Percentiles rank a stretch among this genome's conserved stretches.
phyloP scores from a whole-genome alignment of 2,329 filamentous ascomycete species.

The Aspergillus sp. region DNA sequence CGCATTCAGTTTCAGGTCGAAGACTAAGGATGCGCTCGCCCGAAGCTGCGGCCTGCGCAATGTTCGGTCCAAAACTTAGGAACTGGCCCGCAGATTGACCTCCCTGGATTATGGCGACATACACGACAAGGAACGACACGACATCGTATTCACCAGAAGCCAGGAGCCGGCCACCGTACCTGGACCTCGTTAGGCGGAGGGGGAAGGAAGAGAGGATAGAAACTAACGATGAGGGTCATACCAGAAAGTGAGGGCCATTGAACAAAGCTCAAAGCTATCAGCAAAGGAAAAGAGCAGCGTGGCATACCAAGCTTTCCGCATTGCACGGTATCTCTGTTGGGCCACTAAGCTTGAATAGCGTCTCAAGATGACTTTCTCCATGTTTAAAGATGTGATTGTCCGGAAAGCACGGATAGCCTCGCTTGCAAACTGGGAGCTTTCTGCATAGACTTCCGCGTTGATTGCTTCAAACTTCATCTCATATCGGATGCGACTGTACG shows the following conservation, averaged over 20 bases:
- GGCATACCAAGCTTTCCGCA: slow-evolving; percentile 59
- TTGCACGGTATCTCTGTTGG: slow-evolving; percentile 59
- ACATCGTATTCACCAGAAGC: slow-evolving; percentile 49
- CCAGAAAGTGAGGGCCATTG: slow-evolving; percentile 61
- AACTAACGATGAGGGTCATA: slow-evolving; percentile 22
- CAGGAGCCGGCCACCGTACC: slow-evolving; percentile 65
- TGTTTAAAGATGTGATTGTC: slow-evolving; percentile 67
- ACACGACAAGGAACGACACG: slow-evolving; percentile 57
- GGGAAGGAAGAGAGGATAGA: neutral
- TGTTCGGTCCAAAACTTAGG: slow-evolving; percentile 45
- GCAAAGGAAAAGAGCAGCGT: slow-evolving; percentile 61
- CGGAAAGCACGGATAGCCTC: slow-evolving; percentile 72
- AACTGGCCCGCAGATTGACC: slow-evolving; percentile 67
- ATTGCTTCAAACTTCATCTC: slow-evolving; percentile 67
- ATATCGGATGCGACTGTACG: slow-evolving; percentile 58
- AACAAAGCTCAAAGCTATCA: slow-evolving; percentile 50
- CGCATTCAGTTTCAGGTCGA: neutral
- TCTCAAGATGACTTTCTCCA: slow-evolving; percentile 64
- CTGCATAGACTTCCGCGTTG: slow-evolving; percentile 65
- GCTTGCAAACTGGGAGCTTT: slow-evolving; percentile 73
- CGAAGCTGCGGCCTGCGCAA: slow-evolving; percentile 25
- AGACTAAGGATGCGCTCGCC: slow-evolving; percentile 35
- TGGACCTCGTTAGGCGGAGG: slow-evolving; percentile 25
- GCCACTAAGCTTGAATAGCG: slow-evolving; percentile 61
- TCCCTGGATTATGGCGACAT: slow-evolving; percentile 67